A percentile compares a stretch with the other conserved stretches of the same genome.
phyloP scores from a whole-genome alignment of 192 early-diverging fungal genomes.

The Dimargaris verticillata region DNA sequence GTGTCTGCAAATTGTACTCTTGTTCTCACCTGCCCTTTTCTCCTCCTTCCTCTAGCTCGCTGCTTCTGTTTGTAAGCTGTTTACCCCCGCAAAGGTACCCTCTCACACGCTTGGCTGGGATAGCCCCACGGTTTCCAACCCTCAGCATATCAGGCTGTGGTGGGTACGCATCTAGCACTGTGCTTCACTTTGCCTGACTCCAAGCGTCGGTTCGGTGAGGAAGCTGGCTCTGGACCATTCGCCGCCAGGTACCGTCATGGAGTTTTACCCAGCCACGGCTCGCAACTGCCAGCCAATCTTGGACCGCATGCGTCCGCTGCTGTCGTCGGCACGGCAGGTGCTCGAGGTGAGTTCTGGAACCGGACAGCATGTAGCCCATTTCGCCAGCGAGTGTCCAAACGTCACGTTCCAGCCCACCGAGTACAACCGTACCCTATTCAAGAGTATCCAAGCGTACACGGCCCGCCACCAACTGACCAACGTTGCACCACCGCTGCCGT shows the following conservation, averaged over 20 bases:
- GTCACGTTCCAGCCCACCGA: constrained; percentile 17
- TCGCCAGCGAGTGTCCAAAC: constrained; percentile 12
- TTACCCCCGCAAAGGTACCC: no score
- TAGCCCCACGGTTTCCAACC: no score
- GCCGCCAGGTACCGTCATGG: not conserved
- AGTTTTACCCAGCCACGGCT: constrained; percentile 16
- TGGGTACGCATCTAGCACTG: no score
- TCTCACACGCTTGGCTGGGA: no score
- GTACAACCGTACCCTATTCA: constrained; percentile 1
- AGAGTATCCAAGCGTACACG: constrained; percentile 3
- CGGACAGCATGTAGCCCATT: constrained; percentile 18
- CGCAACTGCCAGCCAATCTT: constrained; percentile 19
- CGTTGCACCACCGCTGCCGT: constrained; percentile 5
- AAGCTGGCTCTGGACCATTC: no score
- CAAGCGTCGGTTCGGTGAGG: no score
- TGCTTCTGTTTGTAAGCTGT: no score
- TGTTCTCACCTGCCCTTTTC: no score
- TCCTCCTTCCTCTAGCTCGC: no score
- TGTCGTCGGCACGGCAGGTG: constrained; percentile 12
- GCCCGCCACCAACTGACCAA: constrained; percentile 4
- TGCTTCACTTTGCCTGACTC: no score
- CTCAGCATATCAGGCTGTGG: no score
- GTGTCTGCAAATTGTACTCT: no score
- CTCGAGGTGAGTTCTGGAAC: constrained; percentile 15
- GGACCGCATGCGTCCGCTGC: constrained; percentile 9